Conservation (phyloP, 208 protist species). For the Leishmania mexicana region DNA sequence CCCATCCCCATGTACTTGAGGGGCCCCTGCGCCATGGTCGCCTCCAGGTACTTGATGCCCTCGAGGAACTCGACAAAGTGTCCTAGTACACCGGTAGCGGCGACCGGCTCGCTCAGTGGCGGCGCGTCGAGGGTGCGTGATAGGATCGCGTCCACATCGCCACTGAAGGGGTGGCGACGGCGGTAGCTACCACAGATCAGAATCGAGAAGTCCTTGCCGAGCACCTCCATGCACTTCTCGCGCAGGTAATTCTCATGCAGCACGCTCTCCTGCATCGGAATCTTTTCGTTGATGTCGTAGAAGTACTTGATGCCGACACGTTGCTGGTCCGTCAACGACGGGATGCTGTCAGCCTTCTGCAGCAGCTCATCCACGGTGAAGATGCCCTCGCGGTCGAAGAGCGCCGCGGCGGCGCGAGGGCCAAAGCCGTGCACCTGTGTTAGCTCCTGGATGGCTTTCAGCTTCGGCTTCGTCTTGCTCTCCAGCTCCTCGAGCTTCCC, state of each 20-base stretch:
- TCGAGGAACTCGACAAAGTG: slow-evolving; percentile 69
- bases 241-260: slow-evolving; percentile 83
- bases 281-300: slow-evolving; percentile 92
- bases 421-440: slow-evolving; percentile 91
- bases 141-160: slow-evolving; percentile 89
- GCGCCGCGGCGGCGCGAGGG: slow-evolving; percentile 73
- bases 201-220: slow-evolving; percentile 77
- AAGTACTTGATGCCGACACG: slow-evolving; percentile 91
- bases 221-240: slow-evolving; percentile 55
- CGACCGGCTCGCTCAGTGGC: slow-evolving; percentile 65
- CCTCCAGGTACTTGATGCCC: slow-evolving; percentile 76
- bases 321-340: slow-evolving; percentile 78
- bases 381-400: slow-evolving; percentile 90
- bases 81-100: slow-evolving; percentile 69
- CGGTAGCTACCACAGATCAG: slow-evolving; percentile 90
- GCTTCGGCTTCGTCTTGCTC: slow-evolving; percentile 90
- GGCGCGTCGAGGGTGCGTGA: slow-evolving; percentile 66
- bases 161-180: slow-evolving; percentile 82
- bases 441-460: slow-evolving; percentile 89
- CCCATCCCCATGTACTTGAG: slow-evolving; percentile 93
- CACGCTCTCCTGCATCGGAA: slow-evolving; percentile 91
- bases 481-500: slow-evolving; percentile 89
- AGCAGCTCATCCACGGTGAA: slow-evolving; percentile 91
- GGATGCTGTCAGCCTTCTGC: slow-evolving; percentile 74
- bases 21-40: slow-evolving; percentile 85